A percentile compares a stretch with the other conserved stretches of the same genome.
These are phyloP conservation scores for Cutaneotrichosporon arboriforme DNA, from an alignment of 1,284 basidiomycete genomes.

Conservation along the genomic window DNA sequence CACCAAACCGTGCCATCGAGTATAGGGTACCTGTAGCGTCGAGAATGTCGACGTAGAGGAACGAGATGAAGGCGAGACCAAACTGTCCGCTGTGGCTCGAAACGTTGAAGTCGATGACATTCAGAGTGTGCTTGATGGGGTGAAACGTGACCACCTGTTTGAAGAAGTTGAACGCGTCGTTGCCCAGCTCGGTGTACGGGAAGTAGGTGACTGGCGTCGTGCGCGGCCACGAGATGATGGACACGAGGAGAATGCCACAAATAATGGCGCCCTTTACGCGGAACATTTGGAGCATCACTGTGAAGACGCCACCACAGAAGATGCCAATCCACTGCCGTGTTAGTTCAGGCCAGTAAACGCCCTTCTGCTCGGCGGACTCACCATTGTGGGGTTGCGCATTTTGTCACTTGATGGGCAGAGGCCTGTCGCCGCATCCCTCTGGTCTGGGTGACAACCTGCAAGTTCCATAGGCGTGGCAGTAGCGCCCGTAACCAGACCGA, in stretches of 20 bases:
- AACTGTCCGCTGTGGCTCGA: conserved; percentile 10
- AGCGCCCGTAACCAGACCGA: conserved; percentile 71
- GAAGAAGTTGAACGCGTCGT: conserved; percentile 76
- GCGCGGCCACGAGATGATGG: conserved; percentile 82
- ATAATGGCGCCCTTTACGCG: conserved; percentile 62
- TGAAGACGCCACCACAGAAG: conserved; percentile 77
- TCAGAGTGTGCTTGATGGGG: conserved; percentile 17
- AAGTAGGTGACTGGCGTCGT: conserved; percentile 74
- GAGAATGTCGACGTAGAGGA: conserved; percentile 80
- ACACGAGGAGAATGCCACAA: conserved; percentile 65
- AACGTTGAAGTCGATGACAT: conserved; percentile 15
- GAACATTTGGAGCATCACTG: conserved; percentile 74
- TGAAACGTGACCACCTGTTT: conserved; percentile 62
- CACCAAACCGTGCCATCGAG: conserved; percentile 89
- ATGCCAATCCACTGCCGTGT: conserved; percentile 76
- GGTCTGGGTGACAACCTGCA: conserved; percentile 62
- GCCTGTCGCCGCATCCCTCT: conserved; percentile 37
- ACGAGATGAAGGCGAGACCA: conserved; percentile 46
- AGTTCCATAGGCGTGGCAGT: conserved; percentile 67
- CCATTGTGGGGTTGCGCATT: conserved; percentile 21
- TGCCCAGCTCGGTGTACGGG: conserved; percentile 64
- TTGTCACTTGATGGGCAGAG: conserved; percentile 63
- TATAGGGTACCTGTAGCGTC: conserved; percentile 70
- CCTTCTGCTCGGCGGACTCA: not conserved
- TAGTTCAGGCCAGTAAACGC: too few species aligned